Evolutionary conservation across 768 basidiomycete species (phyloP).

Genomic region (Pisolithus sp.): DNA sequence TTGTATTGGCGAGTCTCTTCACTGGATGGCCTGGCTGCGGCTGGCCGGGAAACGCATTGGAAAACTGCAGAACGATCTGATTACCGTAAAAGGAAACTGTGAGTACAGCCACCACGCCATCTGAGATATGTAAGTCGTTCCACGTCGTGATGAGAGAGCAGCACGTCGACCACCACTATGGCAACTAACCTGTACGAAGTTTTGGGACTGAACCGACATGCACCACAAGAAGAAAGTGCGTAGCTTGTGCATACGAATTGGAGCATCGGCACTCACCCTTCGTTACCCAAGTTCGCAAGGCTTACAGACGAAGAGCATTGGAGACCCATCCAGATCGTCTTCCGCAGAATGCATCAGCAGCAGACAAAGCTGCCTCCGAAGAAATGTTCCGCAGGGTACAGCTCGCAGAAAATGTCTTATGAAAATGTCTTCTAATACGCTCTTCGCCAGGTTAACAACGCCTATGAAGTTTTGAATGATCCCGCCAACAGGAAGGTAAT

Average conservation of each 20-base stretch:
- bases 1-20: not conserved
- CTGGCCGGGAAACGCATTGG: not conserved
- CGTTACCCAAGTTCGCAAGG: slow-evolving; percentile 53
- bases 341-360: slow-evolving; percentile 45
- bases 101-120: slow-evolving; percentile 14
- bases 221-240: slow-evolving; percentile 60
- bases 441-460: slow-evolving; percentile 55
- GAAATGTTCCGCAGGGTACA: slow-evolving; percentile 46
- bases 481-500: slow-evolving; percentile 50
- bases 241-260: slow-evolving; percentile 7
- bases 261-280: slow-evolving; percentile 3
- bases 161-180: slow-evolving; percentile 28
- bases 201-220: slow-evolving; percentile 48
- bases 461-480: slow-evolving; percentile 70
- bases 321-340: slow-evolving; percentile 74
- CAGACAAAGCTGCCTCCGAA: slow-evolving; percentile 54
- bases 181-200: slow-evolving; percentile 58
- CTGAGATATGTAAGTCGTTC: too few relatives aligned
- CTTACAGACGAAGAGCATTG: slow-evolving; percentile 69
- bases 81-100: slow-evolving; percentile 1
- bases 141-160: too few relatives aligned
- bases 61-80: not conserved
- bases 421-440: slow-evolving; percentile 8
- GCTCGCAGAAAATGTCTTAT: slow-evolving; percentile 26
- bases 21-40: too few relatives aligned